Conservation (phyloP, 1,284 basidiomycete species). For the Coniferiporia weirii region DNA sequence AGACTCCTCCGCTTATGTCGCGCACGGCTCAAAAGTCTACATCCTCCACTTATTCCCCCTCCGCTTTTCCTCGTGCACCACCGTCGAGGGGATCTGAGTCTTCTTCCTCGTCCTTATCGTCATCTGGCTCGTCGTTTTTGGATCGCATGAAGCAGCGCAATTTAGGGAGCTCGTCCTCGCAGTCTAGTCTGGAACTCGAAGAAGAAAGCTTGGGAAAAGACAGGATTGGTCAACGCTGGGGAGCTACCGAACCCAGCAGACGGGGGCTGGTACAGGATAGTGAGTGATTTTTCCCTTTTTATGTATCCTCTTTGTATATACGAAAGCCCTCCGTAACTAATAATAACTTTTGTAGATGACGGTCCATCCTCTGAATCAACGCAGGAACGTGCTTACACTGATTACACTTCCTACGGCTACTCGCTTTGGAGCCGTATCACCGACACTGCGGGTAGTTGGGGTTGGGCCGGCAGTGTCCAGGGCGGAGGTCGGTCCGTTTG, state of each 20-base stretch:
- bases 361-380: background rate
- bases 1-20: conserved; percentile 15
- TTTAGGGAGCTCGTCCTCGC: conserved; percentile 5
- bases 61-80: conserved; percentile 9
- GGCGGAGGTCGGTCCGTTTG: conserved; percentile 8
- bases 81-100: conserved; percentile 17
- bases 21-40: conserved; percentile 11
- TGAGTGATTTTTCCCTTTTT: background rate
- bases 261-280: background rate
- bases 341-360: background rate
- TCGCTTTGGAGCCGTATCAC: conserved; percentile 54
- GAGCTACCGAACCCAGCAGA: background rate
- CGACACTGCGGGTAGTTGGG: conserved; percentile 27
- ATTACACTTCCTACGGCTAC: conserved; percentile 27
- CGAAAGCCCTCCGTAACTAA: background rate
- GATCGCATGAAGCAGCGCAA: conserved; percentile 23
- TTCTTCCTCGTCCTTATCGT: conserved; percentile 26
- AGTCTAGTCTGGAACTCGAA: conserved; percentile 14
- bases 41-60: conserved; percentile 5
- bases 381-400: background rate
- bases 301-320: background rate
- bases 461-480: conserved; percentile 4
- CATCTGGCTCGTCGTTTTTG: conserved; percentile 28
- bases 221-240: background rate
- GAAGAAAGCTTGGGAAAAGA: background rate